A percentile compares a stretch with the other conserved stretches of the same genome.
These are phyloP conservation scores for Apiotrichum gracile DNA, from an alignment of 1,284 basidiomycete genomes.

Conservation along the genomic window DNA sequence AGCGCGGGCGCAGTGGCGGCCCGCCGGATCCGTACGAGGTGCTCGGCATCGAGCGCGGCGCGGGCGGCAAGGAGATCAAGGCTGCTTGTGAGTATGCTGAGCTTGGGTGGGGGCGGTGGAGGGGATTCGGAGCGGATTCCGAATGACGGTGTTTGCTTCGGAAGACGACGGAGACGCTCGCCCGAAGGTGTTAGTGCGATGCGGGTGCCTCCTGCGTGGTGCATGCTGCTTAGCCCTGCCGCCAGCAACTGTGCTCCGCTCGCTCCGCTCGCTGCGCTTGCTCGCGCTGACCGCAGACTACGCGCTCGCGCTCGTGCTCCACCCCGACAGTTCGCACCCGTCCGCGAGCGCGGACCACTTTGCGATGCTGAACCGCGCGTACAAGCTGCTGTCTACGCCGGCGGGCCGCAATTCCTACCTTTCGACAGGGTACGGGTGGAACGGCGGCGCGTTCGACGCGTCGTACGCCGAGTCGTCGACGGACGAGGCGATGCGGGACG, in stretches of 20 bases:
- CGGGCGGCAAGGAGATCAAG: conserved; percentile 37
- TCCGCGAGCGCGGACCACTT: conserved; percentile 43
- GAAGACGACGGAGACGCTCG: too few relatives aligned
- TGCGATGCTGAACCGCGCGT: conserved; percentile 38
- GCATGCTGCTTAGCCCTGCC: too few relatives aligned
- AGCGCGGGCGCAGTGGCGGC: conserved; percentile 26
- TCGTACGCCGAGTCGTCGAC: conserved; percentile 1
- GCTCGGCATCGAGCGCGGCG: conserved; percentile 32
- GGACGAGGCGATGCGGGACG: conserved; percentile 28
- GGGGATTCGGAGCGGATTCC: too few relatives aligned
- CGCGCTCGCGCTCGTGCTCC: conserved; percentile 42
- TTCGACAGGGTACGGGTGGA: conserved; percentile 42
- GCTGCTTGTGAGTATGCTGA: conserved; percentile 32
- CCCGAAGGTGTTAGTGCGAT: too few relatives aligned
- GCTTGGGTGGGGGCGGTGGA: too few relatives aligned
- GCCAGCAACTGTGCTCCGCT: too few relatives aligned
- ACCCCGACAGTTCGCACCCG: conserved; percentile 45
- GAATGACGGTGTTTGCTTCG: too few relatives aligned
- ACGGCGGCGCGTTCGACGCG: not conserved
- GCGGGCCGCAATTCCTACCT: conserved; percentile 31
- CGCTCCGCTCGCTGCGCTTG: too few relatives aligned
- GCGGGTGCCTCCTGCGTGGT: too few relatives aligned
- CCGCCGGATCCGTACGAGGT: conserved; percentile 43
- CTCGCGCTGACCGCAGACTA: conserved; percentile 30
- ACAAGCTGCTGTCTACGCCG: conserved; percentile 38